Evolutionary conservation across 495 filamentous ascomycete species (phyloP).

Genomic region (Immersiella caudata): DNA sequence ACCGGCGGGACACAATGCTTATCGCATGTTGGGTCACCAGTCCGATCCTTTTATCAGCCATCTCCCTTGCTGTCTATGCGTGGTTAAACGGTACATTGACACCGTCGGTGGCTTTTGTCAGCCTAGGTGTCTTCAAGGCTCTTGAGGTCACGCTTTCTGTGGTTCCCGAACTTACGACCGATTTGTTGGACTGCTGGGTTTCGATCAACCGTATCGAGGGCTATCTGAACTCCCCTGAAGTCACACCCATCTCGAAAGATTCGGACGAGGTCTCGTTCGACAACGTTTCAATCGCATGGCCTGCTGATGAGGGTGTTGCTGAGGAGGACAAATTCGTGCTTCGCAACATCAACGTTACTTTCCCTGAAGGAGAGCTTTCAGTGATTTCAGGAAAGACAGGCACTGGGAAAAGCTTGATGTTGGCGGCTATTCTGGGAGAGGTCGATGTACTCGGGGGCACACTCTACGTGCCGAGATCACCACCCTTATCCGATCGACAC

Average conservation of each 20-base stretch:
- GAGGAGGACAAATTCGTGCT: slow-evolving; percentile 64
- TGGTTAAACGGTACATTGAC: slow-evolving; percentile 61
- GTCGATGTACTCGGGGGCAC: slow-evolving; percentile 57
- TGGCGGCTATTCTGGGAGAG: slow-evolving; percentile 68
- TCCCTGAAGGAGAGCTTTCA: slow-evolving; percentile 70
- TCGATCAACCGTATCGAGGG: slow-evolving; percentile 73
- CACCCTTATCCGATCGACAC: slow-evolving; percentile 48
- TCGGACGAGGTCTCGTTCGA: slow-evolving; percentile 65
- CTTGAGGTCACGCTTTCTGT: slow-evolving; percentile 72
- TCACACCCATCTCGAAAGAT: slow-evolving; percentile 57
- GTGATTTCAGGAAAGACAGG: slow-evolving; percentile 71
- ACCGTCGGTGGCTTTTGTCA: slow-evolving; percentile 80
- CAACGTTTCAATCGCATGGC: slow-evolving; percentile 76
- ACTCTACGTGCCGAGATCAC: slow-evolving; percentile 54
- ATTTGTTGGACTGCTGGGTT: slow-evolving; percentile 70
- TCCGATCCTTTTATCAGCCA: slow-evolving; percentile 72
- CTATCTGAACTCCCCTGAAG: slow-evolving; percentile 71
- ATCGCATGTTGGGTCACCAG: slow-evolving; percentile 72
- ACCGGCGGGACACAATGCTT: slow-evolving; percentile 60
- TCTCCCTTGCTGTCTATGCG: slow-evolving; percentile 71
- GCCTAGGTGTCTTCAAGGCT: slow-evolving; percentile 70
- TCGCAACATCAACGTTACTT: slow-evolving; percentile 61
- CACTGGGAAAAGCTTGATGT: slow-evolving; percentile 67
- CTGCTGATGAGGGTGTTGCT: slow-evolving; percentile 56
- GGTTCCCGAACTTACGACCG: slow-evolving; percentile 73